Conservation (phyloP, 345 rosid species). For the Trapa incisa region DNA sequence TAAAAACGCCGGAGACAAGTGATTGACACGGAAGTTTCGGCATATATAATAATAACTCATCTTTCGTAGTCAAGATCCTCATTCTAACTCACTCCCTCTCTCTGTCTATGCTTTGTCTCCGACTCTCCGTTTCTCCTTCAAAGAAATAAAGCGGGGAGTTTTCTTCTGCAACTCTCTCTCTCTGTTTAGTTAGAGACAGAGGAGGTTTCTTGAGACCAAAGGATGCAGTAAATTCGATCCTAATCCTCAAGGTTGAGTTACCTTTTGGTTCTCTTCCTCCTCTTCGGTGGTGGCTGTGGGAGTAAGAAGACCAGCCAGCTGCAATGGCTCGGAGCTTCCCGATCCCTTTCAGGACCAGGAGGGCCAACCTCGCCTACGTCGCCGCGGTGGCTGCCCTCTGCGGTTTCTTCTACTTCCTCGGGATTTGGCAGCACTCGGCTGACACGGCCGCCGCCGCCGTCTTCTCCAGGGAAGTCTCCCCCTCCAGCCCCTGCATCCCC, state of each 20-base stretch:
- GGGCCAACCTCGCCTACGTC: conserved; percentile 33
- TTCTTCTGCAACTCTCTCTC: neutral
- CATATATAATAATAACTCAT: neutral
- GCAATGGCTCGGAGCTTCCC: conserved; percentile 9
- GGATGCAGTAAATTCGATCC: neutral
- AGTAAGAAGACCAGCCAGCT: neutral
- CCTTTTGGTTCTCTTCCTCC: no score
- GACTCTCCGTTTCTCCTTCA: no score
- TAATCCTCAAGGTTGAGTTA: neutral
- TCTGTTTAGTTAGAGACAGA: neutral
- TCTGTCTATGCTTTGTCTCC: neutral
- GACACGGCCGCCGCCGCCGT: conserved; percentile 10
- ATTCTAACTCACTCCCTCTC: neutral
- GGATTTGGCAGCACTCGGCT: conserved; percentile 39
- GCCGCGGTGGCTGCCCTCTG: conserved; percentile 35
- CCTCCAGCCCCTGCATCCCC: conserved; percentile 3
- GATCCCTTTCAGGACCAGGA: conserved; percentile 26
- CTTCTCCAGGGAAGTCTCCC: no score
- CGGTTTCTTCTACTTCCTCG: conserved; percentile 37
- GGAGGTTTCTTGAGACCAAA: neutral
- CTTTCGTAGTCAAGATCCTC: neutral
- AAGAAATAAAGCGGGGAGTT: neutral
- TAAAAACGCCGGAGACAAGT: no score
- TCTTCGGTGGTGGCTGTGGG: neutral
- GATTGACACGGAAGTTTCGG: no score